A percentile compares a stretch with the other conserved stretches of the same genome.
These are phyloP conservation scores for Eucalyptus cloeziana DNA, from an alignment of 345 rosid genomes.

Conservation along the genomic window DNA sequence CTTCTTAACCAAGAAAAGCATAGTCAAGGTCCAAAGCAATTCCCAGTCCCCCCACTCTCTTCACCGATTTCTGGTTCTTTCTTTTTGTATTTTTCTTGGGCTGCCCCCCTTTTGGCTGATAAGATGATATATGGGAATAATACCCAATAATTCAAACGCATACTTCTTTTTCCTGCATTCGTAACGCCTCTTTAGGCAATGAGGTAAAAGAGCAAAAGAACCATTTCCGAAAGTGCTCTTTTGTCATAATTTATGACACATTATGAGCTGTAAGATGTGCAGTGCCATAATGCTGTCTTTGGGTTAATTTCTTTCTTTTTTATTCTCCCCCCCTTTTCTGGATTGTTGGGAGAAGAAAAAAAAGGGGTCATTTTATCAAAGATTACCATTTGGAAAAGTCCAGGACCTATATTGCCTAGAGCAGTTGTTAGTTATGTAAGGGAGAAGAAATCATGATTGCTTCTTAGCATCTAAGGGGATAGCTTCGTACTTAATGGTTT, in stretches of 20 bases:
- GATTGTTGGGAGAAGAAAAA: not conserved
- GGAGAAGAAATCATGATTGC: not conserved
- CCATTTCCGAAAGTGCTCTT: not conserved
- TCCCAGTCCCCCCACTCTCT: not conserved
- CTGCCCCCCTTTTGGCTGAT: not conserved
- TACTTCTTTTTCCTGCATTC: not conserved
- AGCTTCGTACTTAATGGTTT: not conserved
- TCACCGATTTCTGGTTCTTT: not conserved
- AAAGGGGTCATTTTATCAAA: not conserved
- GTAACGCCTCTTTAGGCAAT: not conserved
- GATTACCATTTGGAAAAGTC: not conserved
- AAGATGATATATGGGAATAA: not conserved
- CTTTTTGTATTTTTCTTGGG: not conserved
- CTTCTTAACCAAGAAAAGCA: conserved; percentile 60
- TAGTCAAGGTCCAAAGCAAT: conserved; percentile 49
- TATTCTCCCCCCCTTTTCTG: not conserved
- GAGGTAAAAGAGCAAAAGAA: not conserved
- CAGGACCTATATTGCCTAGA: not conserved
- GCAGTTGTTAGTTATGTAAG: not conserved
- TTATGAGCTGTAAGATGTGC: not conserved
- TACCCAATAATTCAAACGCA: not conserved
- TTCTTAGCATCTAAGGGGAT: not conserved
- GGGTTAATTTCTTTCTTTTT: not conserved
- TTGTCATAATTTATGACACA: not conserved
- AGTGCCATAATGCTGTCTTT: not conserved